Conservation (phyloP, 148 eudicot genomes). For the Cornus controversa region DNA sequence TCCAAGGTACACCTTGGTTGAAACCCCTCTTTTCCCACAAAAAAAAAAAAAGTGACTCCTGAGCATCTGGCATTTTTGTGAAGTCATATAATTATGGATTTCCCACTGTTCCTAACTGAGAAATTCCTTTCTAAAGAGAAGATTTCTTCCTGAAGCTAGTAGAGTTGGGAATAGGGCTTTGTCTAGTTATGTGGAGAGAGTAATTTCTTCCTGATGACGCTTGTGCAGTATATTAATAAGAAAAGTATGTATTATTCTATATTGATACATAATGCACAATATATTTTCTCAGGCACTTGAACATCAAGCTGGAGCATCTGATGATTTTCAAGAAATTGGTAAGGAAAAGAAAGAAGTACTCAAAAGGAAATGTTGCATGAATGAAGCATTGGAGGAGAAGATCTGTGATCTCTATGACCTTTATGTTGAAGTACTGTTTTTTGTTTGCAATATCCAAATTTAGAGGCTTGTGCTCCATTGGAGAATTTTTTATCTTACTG, state of each 20-base stretch:
- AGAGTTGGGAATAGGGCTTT: neutral
- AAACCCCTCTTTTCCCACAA: neutral
- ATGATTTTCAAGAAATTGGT: constrained; percentile 63
- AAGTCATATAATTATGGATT: neutral
- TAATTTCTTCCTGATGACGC: neutral
- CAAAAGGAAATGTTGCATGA: constrained; percentile 65
- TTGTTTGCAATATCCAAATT: neutral
- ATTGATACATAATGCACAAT: neutral
- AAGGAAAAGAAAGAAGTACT: constrained; percentile 46
- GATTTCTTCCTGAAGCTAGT: neutral
- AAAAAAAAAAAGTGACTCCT: no score
- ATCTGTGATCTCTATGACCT: constrained; percentile 95
- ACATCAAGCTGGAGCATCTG: constrained; percentile 63
- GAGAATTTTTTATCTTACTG: neutral
- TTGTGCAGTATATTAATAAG: constrained; percentile 1
- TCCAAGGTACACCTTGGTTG: constrained; percentile 52
- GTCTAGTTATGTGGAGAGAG: neutral
- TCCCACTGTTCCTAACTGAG: neutral
- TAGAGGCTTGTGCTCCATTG: neutral
- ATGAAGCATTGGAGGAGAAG: constrained; percentile 79
- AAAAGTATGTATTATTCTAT: neutral
- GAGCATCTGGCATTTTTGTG: neutral
- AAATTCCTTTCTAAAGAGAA: neutral
- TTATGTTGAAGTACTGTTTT: constrained; percentile 64
- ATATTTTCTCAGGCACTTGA: constrained; percentile 48